Conservation (phyloP, 2,329 filamentous ascomycete genomes). For the Dactylonectria macrodidyma region DNA sequence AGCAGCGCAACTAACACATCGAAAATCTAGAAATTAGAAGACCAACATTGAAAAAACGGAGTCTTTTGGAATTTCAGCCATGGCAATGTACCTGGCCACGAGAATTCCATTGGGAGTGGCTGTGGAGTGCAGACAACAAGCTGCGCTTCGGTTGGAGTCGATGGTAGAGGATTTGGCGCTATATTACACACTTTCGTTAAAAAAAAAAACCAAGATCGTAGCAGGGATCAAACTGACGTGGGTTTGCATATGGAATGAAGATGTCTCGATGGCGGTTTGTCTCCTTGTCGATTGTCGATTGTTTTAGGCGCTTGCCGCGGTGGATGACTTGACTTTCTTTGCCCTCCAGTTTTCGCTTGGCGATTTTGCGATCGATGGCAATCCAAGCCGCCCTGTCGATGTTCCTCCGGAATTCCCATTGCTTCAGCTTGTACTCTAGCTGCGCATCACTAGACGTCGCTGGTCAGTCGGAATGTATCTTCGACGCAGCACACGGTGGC, state of each 20-base stretch:
- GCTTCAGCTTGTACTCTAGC: conserved; percentile 12
- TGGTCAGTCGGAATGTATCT: not conserved
- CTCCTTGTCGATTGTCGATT: conserved; percentile 5
- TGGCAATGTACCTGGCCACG: conserved; percentile 19
- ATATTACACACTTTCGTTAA: not conserved
- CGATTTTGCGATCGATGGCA: conserved; percentile 6
- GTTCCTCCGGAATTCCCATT: conserved; percentile 11
- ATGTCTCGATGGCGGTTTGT: conserved; percentile 7
- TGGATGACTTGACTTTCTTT: conserved; percentile 13
- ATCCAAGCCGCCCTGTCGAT: conserved; percentile 5
- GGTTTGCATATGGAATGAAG: not conserved
- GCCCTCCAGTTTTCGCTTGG: conserved; percentile 6
- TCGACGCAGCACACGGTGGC: too few species aligned
- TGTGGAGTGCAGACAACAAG: conserved; percentile 11
- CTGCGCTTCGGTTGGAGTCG: not conserved
- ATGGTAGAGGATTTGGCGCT: not conserved
- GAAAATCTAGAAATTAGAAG: too few species aligned
- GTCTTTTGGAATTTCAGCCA: conserved; percentile 21
- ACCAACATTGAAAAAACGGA: not conserved
- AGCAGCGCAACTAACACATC: not conserved
- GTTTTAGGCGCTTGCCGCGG: conserved; percentile 19
- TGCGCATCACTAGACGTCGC: not conserved
- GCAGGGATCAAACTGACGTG: not conserved
- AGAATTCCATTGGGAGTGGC: conserved; percentile 10
- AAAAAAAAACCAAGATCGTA: not conserved